Conservation (phyloP, 2,329 filamentous ascomycete genomes). For the Chrysoporthe cubensis region DNA sequence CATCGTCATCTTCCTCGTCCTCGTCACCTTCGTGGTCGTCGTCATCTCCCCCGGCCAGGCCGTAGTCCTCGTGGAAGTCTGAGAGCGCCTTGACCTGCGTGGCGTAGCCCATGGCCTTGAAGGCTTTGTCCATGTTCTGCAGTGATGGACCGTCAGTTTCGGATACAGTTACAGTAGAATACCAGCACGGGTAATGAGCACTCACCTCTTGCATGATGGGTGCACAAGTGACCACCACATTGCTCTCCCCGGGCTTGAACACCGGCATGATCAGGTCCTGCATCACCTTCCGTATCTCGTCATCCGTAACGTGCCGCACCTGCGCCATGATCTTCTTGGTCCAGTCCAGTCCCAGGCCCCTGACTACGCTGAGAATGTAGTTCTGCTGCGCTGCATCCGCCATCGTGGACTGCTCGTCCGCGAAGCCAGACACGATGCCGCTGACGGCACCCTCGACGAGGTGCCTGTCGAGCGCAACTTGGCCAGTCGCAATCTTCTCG, state of each 20-base stretch:
- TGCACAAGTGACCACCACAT: constrained; percentile 87
- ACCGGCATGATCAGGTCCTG: constrained; percentile 75
- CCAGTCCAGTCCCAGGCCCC: constrained; percentile 76
- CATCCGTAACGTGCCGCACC: constrained; percentile 74
- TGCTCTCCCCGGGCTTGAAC: constrained; percentile 79
- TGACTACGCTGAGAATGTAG: constrained; percentile 81
- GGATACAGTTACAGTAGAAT: too few species aligned
- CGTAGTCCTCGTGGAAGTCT: constrained; percentile 89
- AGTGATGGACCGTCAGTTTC: not conserved
- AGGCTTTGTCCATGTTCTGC: constrained; percentile 75
- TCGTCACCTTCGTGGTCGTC: constrained; percentile 62
- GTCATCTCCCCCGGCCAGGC: constrained; percentile 66
- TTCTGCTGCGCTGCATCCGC: constrained; percentile 79
- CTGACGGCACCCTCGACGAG: constrained; percentile 90
- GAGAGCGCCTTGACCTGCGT: constrained; percentile 74
- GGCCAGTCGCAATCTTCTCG: constrained; percentile 72
- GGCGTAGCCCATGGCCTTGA: constrained; percentile 77
- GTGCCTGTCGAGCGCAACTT: constrained; percentile 73
- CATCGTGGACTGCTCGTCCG: constrained; percentile 88
- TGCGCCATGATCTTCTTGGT: constrained; percentile 75
- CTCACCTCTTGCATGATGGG: constrained; percentile 82
- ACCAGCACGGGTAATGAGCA: constrained; percentile 29
- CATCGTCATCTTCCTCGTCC: constrained; percentile 63
- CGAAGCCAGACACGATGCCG: constrained; percentile 82
- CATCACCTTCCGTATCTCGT: constrained; percentile 78